Evolutionary conservation across 2,329 filamentous ascomycete genomes (phyloP), one percentile per base, ranked within the genome.

Genomic region (Podosphaera aphanis): DNA sequence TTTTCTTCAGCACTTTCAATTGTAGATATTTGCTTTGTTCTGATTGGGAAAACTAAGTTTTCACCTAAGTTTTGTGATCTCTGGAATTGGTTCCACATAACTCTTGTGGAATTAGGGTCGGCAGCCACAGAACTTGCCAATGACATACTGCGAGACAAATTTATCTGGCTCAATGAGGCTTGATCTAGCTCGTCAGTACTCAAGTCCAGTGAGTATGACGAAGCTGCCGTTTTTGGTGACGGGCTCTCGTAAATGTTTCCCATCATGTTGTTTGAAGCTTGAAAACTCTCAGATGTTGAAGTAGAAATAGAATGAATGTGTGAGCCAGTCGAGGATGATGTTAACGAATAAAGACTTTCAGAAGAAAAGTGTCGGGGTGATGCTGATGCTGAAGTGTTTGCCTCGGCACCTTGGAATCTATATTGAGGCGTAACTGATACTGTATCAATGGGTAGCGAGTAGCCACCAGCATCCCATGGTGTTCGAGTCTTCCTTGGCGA

Each of bases 401-500:
- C 35, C 46, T 50, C 21, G 43, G 43, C 48, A n/a, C 29, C 44
- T 42, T 56, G 49, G 48, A 44, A 47, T n/a, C 47, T 43, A 20
- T 49, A 47, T 25, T 47, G 40, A 44, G 45, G 46, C 25, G 49
- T 45, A 45, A 52, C 40, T 21, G 51, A 49, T 16, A 47, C 48
- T 31, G 46, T 47, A 27, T 49, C 49, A 27, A 60, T 52, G 6
- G 57, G 59, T 38, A 61, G 48, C 48, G 59, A 55, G 52, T 61
- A 61, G 37, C 59, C 59, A 45, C 56, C 58, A 18, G 58, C 58
- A 48, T 61, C 58, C 58, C 59, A 60, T 37, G 58, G 58, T 8
- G 56, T 60, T 43, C 58, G 52, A 50, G 51, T 60, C 33, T 54
- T 48, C n/a, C 51, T 48, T 15, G 49, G 51, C 8, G 47, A 47